A percentile compares a stretch with the other conserved stretches of the same genome.
phyloP scores from a whole-genome alignment of 805 yeast genomes.

The Starmerella vaccinii region DNA sequence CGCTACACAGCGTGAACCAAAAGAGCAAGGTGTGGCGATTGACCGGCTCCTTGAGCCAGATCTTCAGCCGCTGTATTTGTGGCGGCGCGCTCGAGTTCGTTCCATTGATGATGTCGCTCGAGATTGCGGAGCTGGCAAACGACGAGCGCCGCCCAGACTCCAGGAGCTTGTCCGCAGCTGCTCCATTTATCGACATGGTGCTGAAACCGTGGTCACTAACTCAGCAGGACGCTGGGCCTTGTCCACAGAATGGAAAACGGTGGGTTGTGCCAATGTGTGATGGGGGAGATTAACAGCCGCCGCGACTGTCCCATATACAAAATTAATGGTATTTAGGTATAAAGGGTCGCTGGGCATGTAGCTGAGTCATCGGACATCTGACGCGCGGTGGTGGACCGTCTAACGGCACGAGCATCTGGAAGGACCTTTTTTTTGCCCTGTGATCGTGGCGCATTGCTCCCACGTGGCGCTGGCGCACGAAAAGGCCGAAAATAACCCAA shows the following conservation, averaged over 20 bases:
- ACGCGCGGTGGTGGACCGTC: not conserved
- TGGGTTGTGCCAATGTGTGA: not conserved
- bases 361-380: not conserved
- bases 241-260: not conserved
- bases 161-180: conserved; percentile 6
- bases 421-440: not conserved
- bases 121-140: not conserved
- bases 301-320: not conserved
- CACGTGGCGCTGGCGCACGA: too few relatives aligned
- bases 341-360: not conserved
- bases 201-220: not conserved
- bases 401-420: not conserved
- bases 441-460: not conserved
- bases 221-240: not conserved
- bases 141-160: conserved; percentile 5
- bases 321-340: not conserved
- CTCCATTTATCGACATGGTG: not conserved
- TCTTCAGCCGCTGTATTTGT: conserved; percentile 11
- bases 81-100: conserved; percentile 9
- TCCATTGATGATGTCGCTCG: not conserved
- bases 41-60: conserved; percentile 10
- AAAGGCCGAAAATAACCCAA: too few relatives aligned
- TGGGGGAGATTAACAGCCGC: not conserved
- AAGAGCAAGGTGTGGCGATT: conserved; percentile 14
- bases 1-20: conserved; percentile 13